Base-by-base conservation (phyloP, 1,284 basidiomycete species). In the Microstroma glucosiphilum region DNA sequence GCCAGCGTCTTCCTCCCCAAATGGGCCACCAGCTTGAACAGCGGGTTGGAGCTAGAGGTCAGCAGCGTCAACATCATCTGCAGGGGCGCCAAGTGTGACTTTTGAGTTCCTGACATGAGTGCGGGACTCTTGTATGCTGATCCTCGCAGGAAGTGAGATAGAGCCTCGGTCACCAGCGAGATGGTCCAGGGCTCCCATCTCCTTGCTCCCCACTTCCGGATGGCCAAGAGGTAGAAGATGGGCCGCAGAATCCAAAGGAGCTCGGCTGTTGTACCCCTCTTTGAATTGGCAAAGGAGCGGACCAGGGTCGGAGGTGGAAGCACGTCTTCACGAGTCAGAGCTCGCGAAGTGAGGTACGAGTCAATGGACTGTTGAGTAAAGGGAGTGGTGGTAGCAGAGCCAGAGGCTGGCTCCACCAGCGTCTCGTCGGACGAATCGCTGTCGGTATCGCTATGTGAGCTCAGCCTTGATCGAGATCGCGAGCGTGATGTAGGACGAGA, bases 271-370 rank as follows among this genome's bases (percentile, higher is more conserved):
- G 60, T 48, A 2, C 66, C 75, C 17, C 51, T 19, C 37, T 66
- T 60, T 3, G 60, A 60, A 19, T 60, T 65, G 54, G 63, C 61
- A 0, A 77, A 56, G 15, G 64, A 64, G 9, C 75, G 68, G 0
- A 77, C 75, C n/a, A 77, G 74, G n/a, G 71, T 67, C 25, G 68
- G 60, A 6, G 76, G 69, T 11, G 63, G 63, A 51, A 68, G 62
- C 12, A 79, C 70, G 55, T 79, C 77, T 55, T 73, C 73, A 53
- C 69, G 69, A 12, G 63, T 73, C 43, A 79, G 63, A 0, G 75
- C 74, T 30, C 70, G 66, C 8, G 69, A 69, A 49, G 77, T 66
- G 15, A 79, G 67, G 57, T 76, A 77, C 57, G 76, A 74, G 59
- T 78, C 73, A 51, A 74, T 67, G 56, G 77, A 69, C 43, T 67